Evolutionary conservation across 2,329 filamentous ascomycete species (phyloP), one percentile per base, ranked within the genome.

Genomic region (Falciphora oryzae): DNA sequence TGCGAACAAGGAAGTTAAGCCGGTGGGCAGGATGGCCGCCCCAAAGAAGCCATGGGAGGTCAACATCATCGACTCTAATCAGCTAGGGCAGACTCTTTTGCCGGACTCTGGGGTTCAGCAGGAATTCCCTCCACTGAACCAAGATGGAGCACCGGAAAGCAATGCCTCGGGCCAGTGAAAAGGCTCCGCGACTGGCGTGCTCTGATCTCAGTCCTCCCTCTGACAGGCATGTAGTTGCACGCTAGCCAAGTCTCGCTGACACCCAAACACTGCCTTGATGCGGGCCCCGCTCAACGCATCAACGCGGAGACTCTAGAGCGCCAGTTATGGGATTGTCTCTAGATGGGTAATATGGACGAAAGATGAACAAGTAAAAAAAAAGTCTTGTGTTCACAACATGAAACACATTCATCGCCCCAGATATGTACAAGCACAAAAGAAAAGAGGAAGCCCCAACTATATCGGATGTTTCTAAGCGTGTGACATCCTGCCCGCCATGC

Each of bases 1-100:
- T 16, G n/a, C 8, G 5, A 29, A 44, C n/a, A 50, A 61, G 57
- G 61, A 13, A 2, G 76, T 83, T 18, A 80, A 80, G 62, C 81
- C 82, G 0, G 73, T 83, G 56, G 81, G 82, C 14, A 74, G 78
- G 62, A 76, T 81, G 59, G 69, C 77, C 29, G 82, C 78, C 16
- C 82, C 83, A 0, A 78, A 73, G 63, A 87, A 87, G 76, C 93
- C 93, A 1, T 97, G 93, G 93, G 93, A 97, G 78, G 70, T 81
- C 85, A 22, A 66, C 59, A 29, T 59, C 57, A 3, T 62, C 59
- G 14, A 62, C 32, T 5, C 44, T 65, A 11, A 44, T 56, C 18
- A 65, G 61, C 6, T 28, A 16, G 60, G 38, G 44, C 65, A 13
- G 6, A 59, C 64, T 22, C 2, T 60, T 35, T 35, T 29, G 32